Evolutionary conservation across 108 stramenopile species (phyloP), one percentile per base, ranked within the genome.

Genomic region (Nitzschia inconspicua): DNA sequence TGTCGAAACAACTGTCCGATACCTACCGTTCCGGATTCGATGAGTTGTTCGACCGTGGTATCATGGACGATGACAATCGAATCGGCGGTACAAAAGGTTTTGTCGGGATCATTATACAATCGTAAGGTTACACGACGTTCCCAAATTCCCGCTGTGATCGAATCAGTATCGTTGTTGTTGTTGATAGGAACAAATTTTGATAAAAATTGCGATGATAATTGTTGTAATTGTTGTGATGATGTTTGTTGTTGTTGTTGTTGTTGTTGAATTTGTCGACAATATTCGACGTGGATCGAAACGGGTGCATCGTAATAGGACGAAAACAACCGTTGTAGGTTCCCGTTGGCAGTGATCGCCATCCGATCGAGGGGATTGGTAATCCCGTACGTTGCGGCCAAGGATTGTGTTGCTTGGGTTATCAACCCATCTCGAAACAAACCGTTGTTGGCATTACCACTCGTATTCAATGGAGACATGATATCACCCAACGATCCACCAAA

Each of bases 221-320:
- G n/a, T n/a, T n/a, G n/a, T n/a, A n/a, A n/a, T n/a, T n/a, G n/a
- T n/a, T n/a, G n/a, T n/a, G n/a, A n/a, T n/a, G n/a, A n/a, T n/a
- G n/a, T n/a, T n/a, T n/a, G n/a, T n/a, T n/a, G n/a, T n/a, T n/a
- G n/a, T n/a, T n/a, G n/a, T 35, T 37, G 65, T 42, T 43, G 57
- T 42, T 23, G 60, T 28, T 40, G 44, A 23, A 13, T 39, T 48
- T 51, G 57, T 3, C 10, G 30, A 57, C 86, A 91, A 56, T 65
- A 54, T 58, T 86, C 82, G 13, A 91, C 73, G 16, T 61, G 66
- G 0, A 91, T 85, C 29, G 70, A 52, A 8, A 91, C 83, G 16
- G 90, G 86, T 26, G 86, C 75, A 80, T 91, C 90, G 64, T 91
- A 91, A 41, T 86, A 91, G 44, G 78, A 80, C 20, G 79, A 75